phyloP scores from a whole-genome alignment of 768 basidiomycete genomes.

The Boletellus ananas region DNA sequence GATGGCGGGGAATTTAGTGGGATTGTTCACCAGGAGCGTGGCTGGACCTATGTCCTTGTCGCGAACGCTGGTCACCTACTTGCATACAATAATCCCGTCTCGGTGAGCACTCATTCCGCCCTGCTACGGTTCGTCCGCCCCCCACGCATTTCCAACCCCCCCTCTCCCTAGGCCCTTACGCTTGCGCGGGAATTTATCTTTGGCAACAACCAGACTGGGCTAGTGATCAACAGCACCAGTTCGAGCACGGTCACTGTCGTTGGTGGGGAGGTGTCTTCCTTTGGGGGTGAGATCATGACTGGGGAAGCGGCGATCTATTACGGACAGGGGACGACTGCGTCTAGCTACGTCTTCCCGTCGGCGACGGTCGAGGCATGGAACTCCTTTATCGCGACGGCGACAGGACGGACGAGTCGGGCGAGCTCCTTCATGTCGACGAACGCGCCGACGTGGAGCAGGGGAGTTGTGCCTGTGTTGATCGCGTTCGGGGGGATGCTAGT shows the following conservation, averaged over 20 bases:
- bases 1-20: slow-evolving; percentile 56
- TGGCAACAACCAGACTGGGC: slow-evolving; percentile 58
- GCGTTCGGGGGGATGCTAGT: no score
- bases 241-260: slow-evolving; percentile 31
- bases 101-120: slow-evolving; percentile 38
- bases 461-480: no score
- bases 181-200: slow-evolving; percentile 65
- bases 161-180: slow-evolving; percentile 45
- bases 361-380: slow-evolving; percentile 58
- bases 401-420: neutral
- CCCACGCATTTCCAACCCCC: neutral
- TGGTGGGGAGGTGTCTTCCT: slow-evolving; percentile 47
- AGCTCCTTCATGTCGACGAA: no score
- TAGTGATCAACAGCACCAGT: slow-evolving; percentile 36
- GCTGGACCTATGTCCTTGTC: slow-evolving; percentile 45
- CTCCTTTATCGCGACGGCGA: slow-evolving; percentile 44
- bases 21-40: slow-evolving; percentile 70
- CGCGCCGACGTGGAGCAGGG: no score
- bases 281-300: slow-evolving; percentile 46
- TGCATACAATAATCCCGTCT: slow-evolving; percentile 30
- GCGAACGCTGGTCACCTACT: slow-evolving; percentile 38
- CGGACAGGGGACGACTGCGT: slow-evolving; percentile 44
- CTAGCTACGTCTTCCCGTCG: slow-evolving; percentile 51
- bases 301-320: slow-evolving; percentile 55
- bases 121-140: neutral